Evolutionary conservation across 2,329 filamentous ascomycete genomes (phyloP).

Genomic region (Alternaria ethzedia): DNA sequence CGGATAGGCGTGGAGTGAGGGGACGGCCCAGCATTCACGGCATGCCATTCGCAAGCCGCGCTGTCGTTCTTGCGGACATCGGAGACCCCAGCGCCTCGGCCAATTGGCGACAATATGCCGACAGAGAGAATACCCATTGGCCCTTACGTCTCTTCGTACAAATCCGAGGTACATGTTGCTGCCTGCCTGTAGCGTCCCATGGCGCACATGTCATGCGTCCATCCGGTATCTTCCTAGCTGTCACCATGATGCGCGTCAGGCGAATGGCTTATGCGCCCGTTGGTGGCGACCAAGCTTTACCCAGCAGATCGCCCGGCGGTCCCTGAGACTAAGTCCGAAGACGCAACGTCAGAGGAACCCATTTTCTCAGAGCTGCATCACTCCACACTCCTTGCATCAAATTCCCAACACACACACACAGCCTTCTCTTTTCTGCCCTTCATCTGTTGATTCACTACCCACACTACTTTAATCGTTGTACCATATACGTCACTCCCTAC

Average conservation of each 20-base stretch:
- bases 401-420: constrained; percentile 1
- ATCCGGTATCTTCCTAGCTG: constrained; percentile 11
- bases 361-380: constrained; percentile 21
- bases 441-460: constrained; percentile 8
- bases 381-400: constrained; percentile 18
- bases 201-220: background rate
- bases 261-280: constrained; percentile 6
- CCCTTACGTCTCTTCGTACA: background rate
- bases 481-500: constrained; percentile 21
- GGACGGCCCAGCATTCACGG: constrained; percentile 7
- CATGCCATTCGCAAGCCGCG: constrained; percentile 3
- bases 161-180: background rate
- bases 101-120: background rate
- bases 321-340: constrained; percentile 12
- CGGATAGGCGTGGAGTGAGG: constrained; percentile 12
- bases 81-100: constrained; percentile 13
- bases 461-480: constrained; percentile 9
- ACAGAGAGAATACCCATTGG: background rate
- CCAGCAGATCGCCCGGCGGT: constrained; percentile 18
- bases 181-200: background rate
- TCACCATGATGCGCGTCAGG: constrained; percentile 2
- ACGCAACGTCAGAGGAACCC: constrained; percentile 13
- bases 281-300: constrained; percentile 25
- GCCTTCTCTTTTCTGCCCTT: constrained; percentile 13
- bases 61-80: constrained; percentile 12